Base-by-base conservation (phyloP, 148 eudicot species). In the Oxyria digyna region DNA sequence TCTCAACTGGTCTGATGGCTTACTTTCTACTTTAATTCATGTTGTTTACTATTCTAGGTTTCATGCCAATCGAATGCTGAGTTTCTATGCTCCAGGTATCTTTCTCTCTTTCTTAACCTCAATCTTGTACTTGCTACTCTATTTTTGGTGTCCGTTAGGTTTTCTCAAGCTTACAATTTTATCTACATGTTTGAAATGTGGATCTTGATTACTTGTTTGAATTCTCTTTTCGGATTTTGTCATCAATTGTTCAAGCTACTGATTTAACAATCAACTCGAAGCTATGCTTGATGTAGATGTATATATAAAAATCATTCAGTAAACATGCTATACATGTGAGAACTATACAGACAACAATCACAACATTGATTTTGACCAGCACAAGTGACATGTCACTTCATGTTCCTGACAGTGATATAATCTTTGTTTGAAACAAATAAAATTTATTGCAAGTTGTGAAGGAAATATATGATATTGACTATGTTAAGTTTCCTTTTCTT, bases 11-110 rank as follows among this genome's bases (percentile, higher is more conserved):
- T 76, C 70, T 71, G 75, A 42, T 43, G 3, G 8, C 73, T 59
- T 29, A 37, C 42, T 38, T 66, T 66, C 27, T 66, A 14, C 69
- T 13, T 63, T 15, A 13, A 62, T 31, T 46, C 11, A 32, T 31
- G 21, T 32, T 37, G 20, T 54, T 31, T 21, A 26, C 23, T 13
- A 54, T 54, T 18, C 45, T 41, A 91, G 97, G 97, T 91, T 79
- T 79, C 97, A 91, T 48, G 97, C 97, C 46, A 91, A 89, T 72
- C 88, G 97, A 43, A 91, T 91, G 97, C 74, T 91, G 81, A 91
- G 97, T 71, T 91, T 91, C 84, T 88, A 91, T 74, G 97, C 97
- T 42, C 97, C 97, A 83, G 97, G 97, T 91, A 48, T 26, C 49
- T 18, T 70, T 55, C n/a, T n/a, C 23, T 62, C 18, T 3, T 54